These are phyloP conservation scores for Acanthamoeba healyi DNA, from an alignment of 208 protist species.

Conservation along the genomic window DNA sequence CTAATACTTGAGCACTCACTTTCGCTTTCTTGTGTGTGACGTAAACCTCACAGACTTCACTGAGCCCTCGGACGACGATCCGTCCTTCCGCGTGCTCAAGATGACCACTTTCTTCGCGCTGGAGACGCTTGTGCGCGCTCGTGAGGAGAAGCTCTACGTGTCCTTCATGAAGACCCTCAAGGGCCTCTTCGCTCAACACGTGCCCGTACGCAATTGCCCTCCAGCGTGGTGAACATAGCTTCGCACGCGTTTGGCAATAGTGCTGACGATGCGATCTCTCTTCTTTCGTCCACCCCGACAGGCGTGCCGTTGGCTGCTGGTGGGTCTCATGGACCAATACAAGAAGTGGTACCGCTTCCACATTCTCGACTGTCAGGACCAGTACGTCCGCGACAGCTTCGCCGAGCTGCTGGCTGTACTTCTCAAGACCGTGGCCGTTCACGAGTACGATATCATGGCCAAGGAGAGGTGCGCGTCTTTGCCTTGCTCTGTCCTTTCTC, in stretches of 20 bases:
- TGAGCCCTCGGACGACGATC: neutral
- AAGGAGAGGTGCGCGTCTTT: conserved; percentile 1
- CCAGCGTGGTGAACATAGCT: neutral
- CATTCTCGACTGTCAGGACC: conserved; percentile 33
- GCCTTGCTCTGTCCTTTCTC: neutral
- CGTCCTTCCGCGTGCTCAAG: neutral
- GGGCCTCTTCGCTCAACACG: neutral
- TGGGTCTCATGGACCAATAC: conserved; percentile 25
- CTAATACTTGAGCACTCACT: neutral
- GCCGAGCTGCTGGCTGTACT: neutral
- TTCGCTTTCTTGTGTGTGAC: neutral
- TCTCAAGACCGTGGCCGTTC: neutral
- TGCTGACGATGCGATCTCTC: neutral
- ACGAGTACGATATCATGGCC: conserved; percentile 37
- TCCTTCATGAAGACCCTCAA: conserved; percentile 27
- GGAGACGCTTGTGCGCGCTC: neutral
- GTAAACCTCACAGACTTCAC: neutral
- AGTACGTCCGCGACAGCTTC: conserved; percentile 20
- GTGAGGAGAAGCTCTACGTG: conserved; percentile 54
- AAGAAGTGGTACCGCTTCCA: conserved; percentile 66
- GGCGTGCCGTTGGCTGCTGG: conserved; percentile 53
- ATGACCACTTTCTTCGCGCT: conserved; percentile 36
- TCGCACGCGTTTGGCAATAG: no score
- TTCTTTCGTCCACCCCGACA: neutral
- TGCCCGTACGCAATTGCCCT: neutral